Evolutionary conservation across 495 filamentous ascomycete genomes (phyloP), one percentile per base, ranked within the genome.

Genomic region (Podospora australis): DNA sequence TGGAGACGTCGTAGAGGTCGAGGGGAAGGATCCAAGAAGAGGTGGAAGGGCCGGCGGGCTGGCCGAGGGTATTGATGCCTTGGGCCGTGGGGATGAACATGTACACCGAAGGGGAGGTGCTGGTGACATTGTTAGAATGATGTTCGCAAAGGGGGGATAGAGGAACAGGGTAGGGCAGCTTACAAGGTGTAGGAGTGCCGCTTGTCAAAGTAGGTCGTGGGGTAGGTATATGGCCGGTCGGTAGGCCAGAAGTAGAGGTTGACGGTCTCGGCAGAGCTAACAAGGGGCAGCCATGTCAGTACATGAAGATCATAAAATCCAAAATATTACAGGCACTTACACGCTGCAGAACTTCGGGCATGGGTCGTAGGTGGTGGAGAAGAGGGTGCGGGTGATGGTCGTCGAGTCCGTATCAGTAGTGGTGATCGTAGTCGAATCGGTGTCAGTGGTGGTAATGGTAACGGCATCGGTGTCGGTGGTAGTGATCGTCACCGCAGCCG

Each of bases 91-190:
- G 58, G 36, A 71, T 55, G 17, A 62, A 28, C 44, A 71, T 50
- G 48, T 71, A 71, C 16, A 69, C 61, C 8, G 64, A 68, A 0
- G 68, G 68, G 6, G 65, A 71, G 16, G 65, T 66, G 51, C 66
- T 69, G 36, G 25, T 23, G 20, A 16, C 3, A 16, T 10, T 44
- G 48, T 49, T 39, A 49, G 44, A 23, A 7, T n/a, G 19, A 13
- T 6, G 11, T 49, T 1, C 21, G 20, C 14, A 13, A n/a, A n/a
- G n/a, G n/a, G 16, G 35, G 14, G 21, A 49, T 17, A 4, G 11
- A 46, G 26, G 26, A 28, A 21, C 38, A n/a, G 26, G 14, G 29
- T 20, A 44, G 28, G 22, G 6, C 6, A 29, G 48, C 62, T 29
- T 57, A 69, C 66, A 69, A 68, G 16, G 68, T 70, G 16, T 69